Base-by-base conservation (phyloP, 23 red algal species). In the Pyropia yezoensis region DNA sequence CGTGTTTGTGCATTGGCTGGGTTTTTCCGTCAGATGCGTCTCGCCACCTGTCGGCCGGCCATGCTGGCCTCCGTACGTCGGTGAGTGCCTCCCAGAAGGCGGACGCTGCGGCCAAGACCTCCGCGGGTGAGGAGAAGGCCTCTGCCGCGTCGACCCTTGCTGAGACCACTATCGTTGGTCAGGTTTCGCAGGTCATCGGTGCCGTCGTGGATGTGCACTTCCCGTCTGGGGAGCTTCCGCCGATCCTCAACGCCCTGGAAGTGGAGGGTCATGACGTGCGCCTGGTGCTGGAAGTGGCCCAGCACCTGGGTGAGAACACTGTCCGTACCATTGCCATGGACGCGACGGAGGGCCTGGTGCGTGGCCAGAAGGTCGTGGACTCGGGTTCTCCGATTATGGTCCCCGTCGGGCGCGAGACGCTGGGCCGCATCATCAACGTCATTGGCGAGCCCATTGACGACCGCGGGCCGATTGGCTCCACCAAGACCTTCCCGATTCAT, bases 401-500 rank as follows among this genome's bases (percentile, higher is more conserved):
- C 23, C 94, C 94, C 25, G 94, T 98, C 19, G 94, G 94, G 24
- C 87, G 78, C 33, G 78, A 88, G 62, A 98, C 94, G 17, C 82
- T 98, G 32, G 94, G 94, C 61, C 76, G 94, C 72, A 98, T 98
- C 76, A 87, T 98, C 65, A 98, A 98, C 52, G 94, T 98, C 23
- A 98, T 98, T 52, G 94, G 94, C 50, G 94, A 98, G 51, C 85
- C 94, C 28, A 98, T 98, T 30, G 94, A 98, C 67, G 94, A 98
- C 55, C 84, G 94, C 14, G 94, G 94, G 50, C 94, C 94, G 9
- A 76, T 98, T 62, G 83, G 91, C 54, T 82, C 94, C 7, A 78
- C 88, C 30, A 83, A 98, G 27, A 88, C 76, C 77, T 98, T 91
- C 66, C 94, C 94, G n/a, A 98, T 98, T 62, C 94, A 98, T 85